Base-by-base conservation (phyloP, 2,329 filamentous ascomycete species). In the Fusarium nelsonii region DNA sequence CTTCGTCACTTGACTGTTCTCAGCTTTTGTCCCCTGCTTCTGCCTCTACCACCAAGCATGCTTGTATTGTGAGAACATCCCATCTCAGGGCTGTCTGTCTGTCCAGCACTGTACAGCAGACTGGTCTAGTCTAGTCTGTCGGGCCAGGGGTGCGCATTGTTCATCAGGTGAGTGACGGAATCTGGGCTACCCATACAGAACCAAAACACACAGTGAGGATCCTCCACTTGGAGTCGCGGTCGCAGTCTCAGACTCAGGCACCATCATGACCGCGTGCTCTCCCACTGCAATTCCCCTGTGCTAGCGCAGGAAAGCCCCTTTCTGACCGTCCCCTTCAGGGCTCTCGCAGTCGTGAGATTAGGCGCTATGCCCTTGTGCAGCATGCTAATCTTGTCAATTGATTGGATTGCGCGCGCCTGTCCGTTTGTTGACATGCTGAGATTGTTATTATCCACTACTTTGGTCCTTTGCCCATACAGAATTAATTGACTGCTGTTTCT, bases 371-470 rank as follows among this genome's bases (percentile, higher is more conserved):
- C 66, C 58, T 64, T 57, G 41, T 56, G 60, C 45, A 68, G 58
- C 43, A 49, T 50, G 46, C 41, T 56, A 44, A 61, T 60, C n/a
- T 39, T 34, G 51, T 23, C 36, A 45, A 44, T 53, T 74, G 65
- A 73, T 73, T 74, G 72, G 72, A 60, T 59, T 70, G 59, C 53
- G 44, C 58, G 50, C 48, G 37, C 40, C 50, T 40, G 23, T 60
- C 65, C 69, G 64, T 74, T 74, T 74, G 60, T 74, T 74, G 72
- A 74, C 71, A 69, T 74, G 52, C 59, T 73, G 64, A 71, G 50
- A 72, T 74, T 74, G 63, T 72, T 74, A 56, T 74, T 74, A 72
- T 62, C 72, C 72, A 74, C 73, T 44, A 58, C 63, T 54, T 45
- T 43, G 51, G 53, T 50, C 65, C 58, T 50, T 56, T 52, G 58